Conservation (phyloP, 208 protist species). For the Trypanosoma caninum region DNA sequence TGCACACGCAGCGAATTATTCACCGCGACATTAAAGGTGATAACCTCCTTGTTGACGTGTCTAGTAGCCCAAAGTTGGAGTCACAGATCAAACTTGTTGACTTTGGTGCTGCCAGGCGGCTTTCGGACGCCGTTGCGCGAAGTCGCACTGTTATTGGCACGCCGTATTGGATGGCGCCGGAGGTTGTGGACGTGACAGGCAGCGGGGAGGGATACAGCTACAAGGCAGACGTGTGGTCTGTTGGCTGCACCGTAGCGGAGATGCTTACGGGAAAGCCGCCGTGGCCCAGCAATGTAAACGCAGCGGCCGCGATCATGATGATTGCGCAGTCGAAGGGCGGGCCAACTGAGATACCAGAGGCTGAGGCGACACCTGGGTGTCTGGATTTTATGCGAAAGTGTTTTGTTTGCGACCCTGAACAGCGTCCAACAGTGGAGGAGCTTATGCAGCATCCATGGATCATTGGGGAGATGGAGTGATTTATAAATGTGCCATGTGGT, state of each 20-base stretch:
- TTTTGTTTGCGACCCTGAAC: constrained; percentile 68
- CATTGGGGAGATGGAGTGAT: constrained; percentile 53
- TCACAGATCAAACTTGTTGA: constrained; percentile 90
- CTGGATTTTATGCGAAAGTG: constrained; percentile 83
- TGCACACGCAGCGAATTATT: constrained; percentile 90
- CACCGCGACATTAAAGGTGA: constrained; percentile 92
- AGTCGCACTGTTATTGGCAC: constrained; percentile 90
- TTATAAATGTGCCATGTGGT: not conserved
- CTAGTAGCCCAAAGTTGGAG: constrained; percentile 38
- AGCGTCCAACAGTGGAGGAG: constrained; percentile 82
- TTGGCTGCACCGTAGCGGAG: constrained; percentile 91
- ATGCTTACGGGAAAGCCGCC: constrained; percentile 92
- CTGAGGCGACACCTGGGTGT: constrained; percentile 74
- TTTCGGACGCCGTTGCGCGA: constrained; percentile 81
- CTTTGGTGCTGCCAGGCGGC: constrained; percentile 81
- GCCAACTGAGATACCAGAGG: constrained; percentile 79
- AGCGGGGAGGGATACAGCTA: constrained; percentile 73
- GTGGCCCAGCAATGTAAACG: constrained; percentile 79
- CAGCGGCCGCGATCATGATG: constrained; percentile 86
- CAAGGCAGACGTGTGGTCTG: constrained; percentile 93
- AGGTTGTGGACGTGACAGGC: constrained; percentile 79
- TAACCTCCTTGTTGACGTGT: constrained; percentile 88
- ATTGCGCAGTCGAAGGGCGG: constrained; percentile 72
- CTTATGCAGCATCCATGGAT: constrained; percentile 89
- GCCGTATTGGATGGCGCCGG: constrained; percentile 94